Evolutionary conservation across 129 eudicot genomes (phyloP).

Genomic region (Gnaphalium uliginosum): DNA sequence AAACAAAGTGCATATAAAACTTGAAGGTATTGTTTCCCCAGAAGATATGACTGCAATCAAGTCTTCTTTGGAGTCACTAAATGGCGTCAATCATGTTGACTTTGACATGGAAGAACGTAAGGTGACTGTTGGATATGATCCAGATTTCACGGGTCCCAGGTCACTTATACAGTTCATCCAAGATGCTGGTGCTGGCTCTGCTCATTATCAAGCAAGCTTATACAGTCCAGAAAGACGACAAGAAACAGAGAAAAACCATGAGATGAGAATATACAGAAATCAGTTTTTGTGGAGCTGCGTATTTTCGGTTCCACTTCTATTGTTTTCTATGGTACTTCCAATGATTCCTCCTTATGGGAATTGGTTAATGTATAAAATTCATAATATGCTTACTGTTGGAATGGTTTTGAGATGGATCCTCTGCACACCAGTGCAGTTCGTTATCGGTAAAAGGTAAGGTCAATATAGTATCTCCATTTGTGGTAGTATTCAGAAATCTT

Average conservation of each 20-base stretch:
- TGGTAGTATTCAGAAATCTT: not conserved
- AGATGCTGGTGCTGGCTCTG: conserved; percentile 22
- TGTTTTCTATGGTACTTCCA: conserved; percentile 54
- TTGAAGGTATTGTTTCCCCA: conserved; percentile 39
- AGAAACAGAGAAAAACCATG: conserved; percentile 38
- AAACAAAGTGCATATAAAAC: conserved; percentile 49
- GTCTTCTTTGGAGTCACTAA: conserved; percentile 36
- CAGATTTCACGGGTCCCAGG: conserved; percentile 57
- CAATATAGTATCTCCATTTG: not conserved
- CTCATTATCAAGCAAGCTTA: conserved; percentile 42
- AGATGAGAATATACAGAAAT: conserved; percentile 41
- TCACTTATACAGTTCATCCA: conserved; percentile 41
- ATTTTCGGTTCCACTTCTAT: conserved; percentile 50
- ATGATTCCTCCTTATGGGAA: conserved; percentile 47
- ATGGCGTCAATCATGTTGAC: conserved; percentile 48
- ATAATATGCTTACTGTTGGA: conserved; percentile 51
- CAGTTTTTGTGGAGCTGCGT: conserved; percentile 55
- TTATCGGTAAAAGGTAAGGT: conserved; percentile 50
- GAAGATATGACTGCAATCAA: conserved; percentile 32
- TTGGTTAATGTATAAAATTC: conserved; percentile 40
- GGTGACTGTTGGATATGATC: conserved; percentile 44
- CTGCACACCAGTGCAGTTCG: conserved; percentile 59
- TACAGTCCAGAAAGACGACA: conserved; percentile 42
- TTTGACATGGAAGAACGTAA: conserved; percentile 39
- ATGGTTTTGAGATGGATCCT: conserved; percentile 56